Evolutionary conservation across 495 filamentous ascomycete genomes (phyloP), one percentile per base, ranked within the genome.

Genomic region (Penicillium argentinense): DNA sequence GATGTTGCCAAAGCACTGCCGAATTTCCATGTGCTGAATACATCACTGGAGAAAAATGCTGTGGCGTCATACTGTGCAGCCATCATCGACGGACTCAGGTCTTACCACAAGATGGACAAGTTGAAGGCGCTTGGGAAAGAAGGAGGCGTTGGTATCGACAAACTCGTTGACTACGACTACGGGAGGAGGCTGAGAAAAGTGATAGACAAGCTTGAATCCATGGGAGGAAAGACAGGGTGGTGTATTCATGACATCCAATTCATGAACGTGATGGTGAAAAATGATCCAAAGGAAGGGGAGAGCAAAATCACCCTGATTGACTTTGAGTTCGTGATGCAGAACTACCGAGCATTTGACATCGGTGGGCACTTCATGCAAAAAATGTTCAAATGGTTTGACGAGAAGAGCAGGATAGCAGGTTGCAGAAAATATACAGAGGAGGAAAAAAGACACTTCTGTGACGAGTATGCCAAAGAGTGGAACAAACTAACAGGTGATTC

Each of bases 291-390:
- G 21, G 26, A 56, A 48, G 57, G 45, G 17, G 52, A 64, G 30
- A 62, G 60, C 43, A 64, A 50, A 41, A 24, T 62, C 22, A 45
- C 37, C 12, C 47, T 66, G 12, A 57, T 66, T 36, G 63, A 66
- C 34, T 64, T 66, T 21, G 63, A 66, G 39, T 64, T 64, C 18
- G 63, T 62, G 14, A 51, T 64, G 30, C 54, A 38, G 24, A 66
- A 66, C 18, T 66, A 59, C 39, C 57, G 63, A 47, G 63, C 60
- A 2, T 62, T 66, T 39, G 63, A 66, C 19, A 59, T 66, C 13
- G 63, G 63, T 21, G 63, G 63, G 25, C 63, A 66, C 37, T 66
- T 66, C 27, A 55, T 66, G 63, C 63, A 66, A 28, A 66, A 66
- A 47, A 62, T 64, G 54, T 66, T 66, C 52, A 56, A 59, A 19